phyloP scores from a whole-genome alignment of 2,329 filamentous ascomycete genomes.

The Lasiodiplodia sp. region DNA sequence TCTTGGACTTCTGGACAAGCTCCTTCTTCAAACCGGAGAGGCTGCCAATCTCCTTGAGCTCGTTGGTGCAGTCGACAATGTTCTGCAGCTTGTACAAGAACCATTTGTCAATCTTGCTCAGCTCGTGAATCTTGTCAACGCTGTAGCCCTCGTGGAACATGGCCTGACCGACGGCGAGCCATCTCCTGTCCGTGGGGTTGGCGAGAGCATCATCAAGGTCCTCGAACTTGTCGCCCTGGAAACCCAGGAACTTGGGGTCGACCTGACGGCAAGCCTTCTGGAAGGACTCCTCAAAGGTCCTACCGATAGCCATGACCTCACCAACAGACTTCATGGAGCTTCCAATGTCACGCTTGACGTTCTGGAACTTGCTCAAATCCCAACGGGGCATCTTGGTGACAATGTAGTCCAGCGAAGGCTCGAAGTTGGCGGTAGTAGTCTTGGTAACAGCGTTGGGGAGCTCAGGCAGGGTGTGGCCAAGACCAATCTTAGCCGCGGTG shows the following conservation, averaged over 20 bases:
- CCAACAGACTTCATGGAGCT: slow-evolving; percentile 99
- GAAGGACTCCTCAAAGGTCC: slow-evolving; percentile 98
- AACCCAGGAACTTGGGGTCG: slow-evolving; percentile 88
- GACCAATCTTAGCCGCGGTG: slow-evolving; percentile 96
- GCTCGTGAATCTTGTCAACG: slow-evolving; percentile 87
- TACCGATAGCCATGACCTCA: slow-evolving; percentile 98
- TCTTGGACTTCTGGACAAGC: slow-evolving; percentile 89
- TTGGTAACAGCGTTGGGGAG: slow-evolving; percentile 98
- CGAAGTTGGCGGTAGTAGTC: slow-evolving; percentile 98
- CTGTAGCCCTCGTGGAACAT: slow-evolving; percentile 98
- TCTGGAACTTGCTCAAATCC: slow-evolving; percentile 99
- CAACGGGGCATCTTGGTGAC: slow-evolving; percentile 98
- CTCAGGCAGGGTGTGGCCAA: slow-evolving; percentile 93
- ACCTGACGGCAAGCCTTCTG: slow-evolving; percentile 99
- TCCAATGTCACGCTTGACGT: slow-evolving; percentile 96
- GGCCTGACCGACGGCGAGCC: slow-evolving; percentile 96
- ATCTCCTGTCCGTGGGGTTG: slow-evolving; percentile 95
- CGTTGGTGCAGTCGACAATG: slow-evolving; percentile 87
- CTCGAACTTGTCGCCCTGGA: slow-evolving; percentile 95
- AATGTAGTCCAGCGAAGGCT: slow-evolving; percentile 95
- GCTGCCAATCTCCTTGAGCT: slow-evolving; percentile 83
- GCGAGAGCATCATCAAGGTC: slow-evolving; percentile 87
- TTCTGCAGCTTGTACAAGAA: slow-evolving; percentile 99
- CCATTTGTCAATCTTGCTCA: slow-evolving; percentile 99
- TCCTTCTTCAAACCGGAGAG: slow-evolving; percentile 88